Evolutionary conservation across 1,284 basidiomycete species (phyloP), one percentile per base, ranked within the genome.

Genomic region (Nidula niveotomentosa): DNA sequence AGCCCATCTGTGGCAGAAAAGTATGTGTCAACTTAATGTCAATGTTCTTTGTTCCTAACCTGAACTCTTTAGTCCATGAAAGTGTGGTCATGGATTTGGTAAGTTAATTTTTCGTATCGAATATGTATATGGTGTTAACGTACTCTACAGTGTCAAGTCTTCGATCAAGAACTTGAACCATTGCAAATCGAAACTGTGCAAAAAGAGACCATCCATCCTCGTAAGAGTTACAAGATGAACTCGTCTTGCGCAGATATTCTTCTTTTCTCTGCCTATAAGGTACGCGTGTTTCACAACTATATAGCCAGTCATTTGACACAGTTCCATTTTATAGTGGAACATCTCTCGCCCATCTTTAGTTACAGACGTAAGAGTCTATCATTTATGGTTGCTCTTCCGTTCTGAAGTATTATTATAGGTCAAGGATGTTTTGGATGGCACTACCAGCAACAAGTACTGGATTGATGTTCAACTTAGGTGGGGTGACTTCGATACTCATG

Each of bases 151-250:
- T 96, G 94, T 76, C 96, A 99, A 83, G 96, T 99, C 15, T 97
- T 99, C 65, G 97, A 99, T 76, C 96, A 98, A 74, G 96, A 99
- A 67, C 83, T 99, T 39, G 97, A 99, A 71, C 96, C 97, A 0
- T 77, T 99, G 5, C 95, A 98, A 65, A 99, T 99, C 67, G 97
- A 99, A 79, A 98, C 96, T 0, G 97, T 99, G 1, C 97, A 99
- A 73, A 99, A 99, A 77, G 96, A 99, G 76, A 98, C 96, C 0
- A 98, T 99, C 61, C 96, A 93, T 73, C 96, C 97, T 66, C 91
- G 96, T 76, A 99, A 98, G 82, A 97, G 94, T 80, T 99, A 99
- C 86, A 98, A 98, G 83, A 98, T 99, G 94, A 99, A 98, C 75
- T 97, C 96, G 9, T 93, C 91, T 39, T 93, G 91, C 61, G 96